Evolutionary conservation across 179 eudicot genomes (phyloP).

Genomic region (Sideroxylon spinosum): DNA sequence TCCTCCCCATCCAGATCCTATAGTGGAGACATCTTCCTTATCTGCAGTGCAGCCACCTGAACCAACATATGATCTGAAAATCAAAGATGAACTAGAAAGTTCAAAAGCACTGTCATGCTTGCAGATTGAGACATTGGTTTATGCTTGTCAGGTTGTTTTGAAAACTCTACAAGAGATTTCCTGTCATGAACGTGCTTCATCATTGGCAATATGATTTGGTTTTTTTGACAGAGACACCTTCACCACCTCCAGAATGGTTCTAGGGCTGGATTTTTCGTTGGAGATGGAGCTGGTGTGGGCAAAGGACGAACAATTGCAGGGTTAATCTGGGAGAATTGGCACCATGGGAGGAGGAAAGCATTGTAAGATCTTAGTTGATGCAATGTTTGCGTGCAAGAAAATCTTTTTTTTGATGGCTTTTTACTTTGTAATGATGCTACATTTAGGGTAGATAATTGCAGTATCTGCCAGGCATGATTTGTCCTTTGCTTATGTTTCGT

Average conservation of each 20-base stretch:
- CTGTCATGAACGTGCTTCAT: slow-evolving; percentile 9
- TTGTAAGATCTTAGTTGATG: slow-evolving; percentile 51
- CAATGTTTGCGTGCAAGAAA: slow-evolving; percentile 10
- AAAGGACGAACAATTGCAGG: slow-evolving; percentile 99
- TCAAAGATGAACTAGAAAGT: slow-evolving; percentile 63
- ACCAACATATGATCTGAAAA: slow-evolving; percentile 78
- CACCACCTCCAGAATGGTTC: slow-evolving; percentile 80
- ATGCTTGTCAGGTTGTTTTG: slow-evolving; percentile 85
- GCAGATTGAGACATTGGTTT: slow-evolving; percentile 94
- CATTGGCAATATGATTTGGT: slow-evolving; percentile 17
- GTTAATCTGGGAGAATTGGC: slow-evolving; percentile 98
- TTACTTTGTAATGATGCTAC: not conserved
- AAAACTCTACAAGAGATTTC: slow-evolving; percentile 8
- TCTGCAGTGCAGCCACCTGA: slow-evolving; percentile 99
- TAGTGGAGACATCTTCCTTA: slow-evolving; percentile 92
- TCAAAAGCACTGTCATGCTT: slow-evolving; percentile 78
- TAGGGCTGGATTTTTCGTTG: slow-evolving; percentile 94
- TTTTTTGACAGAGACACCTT: slow-evolving; percentile 71
- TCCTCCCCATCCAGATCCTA: slow-evolving; percentile 95
- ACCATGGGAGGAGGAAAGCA: slow-evolving; percentile 77
- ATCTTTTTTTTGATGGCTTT: not conserved
- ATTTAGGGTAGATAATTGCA: slow-evolving; percentile 2
- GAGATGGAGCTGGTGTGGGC: slow-evolving; percentile 99
- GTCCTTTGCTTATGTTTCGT: not conserved
- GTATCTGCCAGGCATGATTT: not conserved